These are phyloP conservation scores for Ophiostoma perfectum DNA, from an alignment of 2,329 filamentous ascomycete species.

Conservation along the genomic window DNA sequence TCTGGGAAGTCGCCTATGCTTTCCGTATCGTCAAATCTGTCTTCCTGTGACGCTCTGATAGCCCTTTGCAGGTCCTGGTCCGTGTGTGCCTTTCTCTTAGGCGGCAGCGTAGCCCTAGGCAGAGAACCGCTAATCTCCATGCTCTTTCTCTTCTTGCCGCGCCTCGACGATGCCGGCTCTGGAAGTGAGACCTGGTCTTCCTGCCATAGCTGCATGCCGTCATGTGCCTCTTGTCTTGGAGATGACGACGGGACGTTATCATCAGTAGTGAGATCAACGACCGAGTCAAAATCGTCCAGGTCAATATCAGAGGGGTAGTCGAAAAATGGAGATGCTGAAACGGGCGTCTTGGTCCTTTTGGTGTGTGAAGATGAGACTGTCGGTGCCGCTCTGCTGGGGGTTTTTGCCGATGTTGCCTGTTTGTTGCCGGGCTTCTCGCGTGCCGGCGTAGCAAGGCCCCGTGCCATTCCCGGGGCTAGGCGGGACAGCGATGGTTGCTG, in stretches of 20 bases:
- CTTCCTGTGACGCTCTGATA: conserved; percentile 18
- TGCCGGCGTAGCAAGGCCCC: conserved; percentile 25
- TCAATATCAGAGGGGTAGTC: conserved; percentile 30
- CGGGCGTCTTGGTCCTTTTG: conserved; percentile 27
- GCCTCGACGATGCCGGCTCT: conserved; percentile 34
- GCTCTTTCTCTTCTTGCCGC: conserved; percentile 50
- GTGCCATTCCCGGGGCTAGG: conserved; percentile 30
- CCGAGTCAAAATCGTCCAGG: conserved; percentile 29
- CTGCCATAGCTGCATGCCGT: conserved; percentile 40
- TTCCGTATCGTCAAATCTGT: conserved; percentile 32
- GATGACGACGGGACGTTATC: conserved; percentile 28
- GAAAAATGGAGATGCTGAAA: conserved; percentile 31
- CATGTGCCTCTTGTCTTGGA: conserved; percentile 22
- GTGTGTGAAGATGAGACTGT: conserved; percentile 9
- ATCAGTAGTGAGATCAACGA: conserved; percentile 35
- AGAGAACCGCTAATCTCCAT: conserved; percentile 36
- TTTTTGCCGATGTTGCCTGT: not conserved
- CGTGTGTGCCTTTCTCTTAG: conserved; percentile 1
- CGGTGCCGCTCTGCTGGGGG: conserved; percentile 13
- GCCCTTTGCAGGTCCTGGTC: conserved; percentile 29
- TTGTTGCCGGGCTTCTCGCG: conserved; percentile 11
- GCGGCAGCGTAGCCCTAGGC: not conserved
- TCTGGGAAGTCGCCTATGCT: conserved; percentile 48
- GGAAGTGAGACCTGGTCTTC: conserved; percentile 39
- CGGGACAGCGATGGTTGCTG: conserved; percentile 29